Conservation (phyloP, 2,329 filamentous ascomycete species). For the Sarocladium kiliense region DNA sequence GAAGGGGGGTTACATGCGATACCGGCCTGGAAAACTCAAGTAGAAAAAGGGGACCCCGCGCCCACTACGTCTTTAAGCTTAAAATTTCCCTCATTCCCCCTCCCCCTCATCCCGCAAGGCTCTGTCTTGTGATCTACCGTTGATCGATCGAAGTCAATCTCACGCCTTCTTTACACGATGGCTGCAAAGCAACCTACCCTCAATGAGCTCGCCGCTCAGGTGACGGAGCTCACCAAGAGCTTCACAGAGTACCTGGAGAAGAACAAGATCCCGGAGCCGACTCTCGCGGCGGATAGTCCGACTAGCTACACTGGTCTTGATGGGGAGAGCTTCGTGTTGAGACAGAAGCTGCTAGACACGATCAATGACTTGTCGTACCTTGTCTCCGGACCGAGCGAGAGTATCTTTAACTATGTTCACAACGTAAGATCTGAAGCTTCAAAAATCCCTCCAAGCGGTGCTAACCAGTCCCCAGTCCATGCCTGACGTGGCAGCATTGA, state of each 20-base stretch:
- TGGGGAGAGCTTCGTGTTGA: conserved; percentile 35
- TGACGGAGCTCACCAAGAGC: conserved; percentile 36
- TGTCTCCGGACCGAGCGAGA: conserved; percentile 43
- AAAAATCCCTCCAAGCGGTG: neutral
- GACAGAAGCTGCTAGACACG: conserved; percentile 38
- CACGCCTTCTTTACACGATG: conserved; percentile 17
- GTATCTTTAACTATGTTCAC: conserved; percentile 39
- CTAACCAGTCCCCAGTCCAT: conserved; percentile 24
- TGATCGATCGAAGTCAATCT: neutral
- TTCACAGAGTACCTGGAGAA: conserved; percentile 35
- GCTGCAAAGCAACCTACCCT: conserved; percentile 28
- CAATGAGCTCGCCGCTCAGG: conserved; percentile 36
- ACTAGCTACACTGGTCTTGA: conserved; percentile 35
- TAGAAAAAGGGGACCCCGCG: neutral
- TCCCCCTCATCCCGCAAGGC: conserved; percentile 2
- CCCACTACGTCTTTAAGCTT: neutral
- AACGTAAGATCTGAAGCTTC: conserved; percentile 22
- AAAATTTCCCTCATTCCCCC: conserved; percentile 7
- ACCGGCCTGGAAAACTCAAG: neutral
- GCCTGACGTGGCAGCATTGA: conserved; percentile 38
- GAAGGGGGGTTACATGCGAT: neutral
- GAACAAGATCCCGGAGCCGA: conserved; percentile 35
- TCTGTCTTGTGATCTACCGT: neutral
- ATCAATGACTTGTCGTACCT: conserved; percentile 41
- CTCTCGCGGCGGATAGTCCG: conserved; percentile 38